Base-by-base conservation (phyloP, 495 filamentous ascomycete species). In the Amorphotheca resinae region DNA sequence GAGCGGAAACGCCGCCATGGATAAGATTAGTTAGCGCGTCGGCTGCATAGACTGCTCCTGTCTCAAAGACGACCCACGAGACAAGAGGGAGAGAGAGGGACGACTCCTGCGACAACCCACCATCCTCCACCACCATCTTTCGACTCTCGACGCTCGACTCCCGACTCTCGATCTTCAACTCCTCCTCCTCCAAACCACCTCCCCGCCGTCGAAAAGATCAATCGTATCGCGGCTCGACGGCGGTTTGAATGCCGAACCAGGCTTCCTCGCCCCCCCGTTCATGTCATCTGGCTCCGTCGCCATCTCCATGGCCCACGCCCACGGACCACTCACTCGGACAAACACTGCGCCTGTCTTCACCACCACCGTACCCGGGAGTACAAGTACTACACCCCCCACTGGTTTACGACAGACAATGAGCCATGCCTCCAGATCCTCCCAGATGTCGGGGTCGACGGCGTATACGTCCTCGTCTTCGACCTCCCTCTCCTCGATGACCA, bases 361-460 rank as follows among this genome's bases (percentile, higher is more conserved):
- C 46, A 54, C 62, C 43, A 57, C 47, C 35, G n/a, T n/a, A n/a
- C n/a, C n/a, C n/a, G n/a, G n/a, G n/a, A n/a, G n/a, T n/a, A 42
- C 33, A 39, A 50, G 61, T 45, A 54, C 30, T 20, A 41, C 18
- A 33, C 48, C 58, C 48, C 37, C 60, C 37, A 55, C 60, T 55
- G 55, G 53, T 43, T 31, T 58, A 34, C 52, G 49, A 47, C 51
- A 52, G 42, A 63, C 56, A 18, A 72, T 67, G 62, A 62, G 59
- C 55, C 64, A 62, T 36, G 62, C 62, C 25, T 59, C 68, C 9
- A 59, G 72, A 44, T 64, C 65, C 31, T 74, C 69, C 58, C 69
- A 75, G 58, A 57, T 75, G 22, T 67, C 71, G 16, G 64, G 64
- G 58, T 60, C 69, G 44, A 68, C 71, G 16, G 65, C 68, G 11